These are phyloP conservation scores for Zychaea mexicana DNA, from an alignment of 371 early-diverging fungal species.

Conservation along the genomic window DNA sequence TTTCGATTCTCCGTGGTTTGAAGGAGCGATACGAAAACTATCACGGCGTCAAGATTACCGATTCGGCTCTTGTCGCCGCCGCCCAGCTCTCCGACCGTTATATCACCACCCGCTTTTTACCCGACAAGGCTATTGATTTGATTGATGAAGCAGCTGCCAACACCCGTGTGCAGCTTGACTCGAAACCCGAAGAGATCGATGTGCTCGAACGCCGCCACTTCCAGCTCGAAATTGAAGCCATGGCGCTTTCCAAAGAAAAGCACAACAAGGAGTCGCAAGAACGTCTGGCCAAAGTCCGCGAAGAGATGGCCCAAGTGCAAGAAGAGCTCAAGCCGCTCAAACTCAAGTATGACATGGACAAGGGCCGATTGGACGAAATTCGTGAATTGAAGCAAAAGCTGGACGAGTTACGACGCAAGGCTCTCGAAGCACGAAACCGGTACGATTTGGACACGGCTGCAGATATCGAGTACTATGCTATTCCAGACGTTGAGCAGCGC, in stretches of 20 bases:
- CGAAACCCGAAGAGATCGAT: conserved; percentile 96
- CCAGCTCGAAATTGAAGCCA: conserved; percentile 95
- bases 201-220: conserved; percentile 86
- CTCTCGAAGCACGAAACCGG: conserved; percentile 82
- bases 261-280: conserved; percentile 76
- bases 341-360: conserved; percentile 83
- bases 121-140: conserved; percentile 89
- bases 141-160: conserved; percentile 95
- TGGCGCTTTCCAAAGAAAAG: conserved; percentile 92
- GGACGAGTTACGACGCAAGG: conserved; percentile 85
- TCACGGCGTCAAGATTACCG: conserved; percentile 86
- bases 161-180: conserved; percentile 93
- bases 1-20: conserved; percentile 86
- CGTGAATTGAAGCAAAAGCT: conserved; percentile 85
- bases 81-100: conserved; percentile 81
- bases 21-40: conserved; percentile 84
- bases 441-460: conserved; percentile 77
- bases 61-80: conserved; percentile 81
- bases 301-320: conserved; percentile 80
- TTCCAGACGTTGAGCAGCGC: conserved; percentile 78
- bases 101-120: conserved; percentile 76
- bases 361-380: conserved; percentile 85
- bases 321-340: conserved; percentile 91
- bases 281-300: conserved; percentile 76
- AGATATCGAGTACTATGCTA: conserved; percentile 88